Percentiles rank a stretch among this genome's conserved stretches.
Conservation (phyloP, 805 yeast species). For the Saccharomycopsis amapae region DNA sequence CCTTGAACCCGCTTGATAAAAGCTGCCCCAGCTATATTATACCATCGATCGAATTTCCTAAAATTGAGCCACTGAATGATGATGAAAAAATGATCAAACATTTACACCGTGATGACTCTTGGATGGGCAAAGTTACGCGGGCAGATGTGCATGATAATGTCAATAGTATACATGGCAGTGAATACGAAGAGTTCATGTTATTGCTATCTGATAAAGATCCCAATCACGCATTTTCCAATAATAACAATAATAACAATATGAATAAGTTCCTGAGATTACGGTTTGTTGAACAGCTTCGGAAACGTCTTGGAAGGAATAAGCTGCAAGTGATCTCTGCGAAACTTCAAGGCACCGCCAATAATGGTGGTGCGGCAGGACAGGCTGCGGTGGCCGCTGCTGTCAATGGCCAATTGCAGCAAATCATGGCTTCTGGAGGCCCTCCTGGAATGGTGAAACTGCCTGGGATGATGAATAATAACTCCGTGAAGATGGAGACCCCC, state of each 20-base stretch:
- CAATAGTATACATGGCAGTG: conserved; percentile 58
- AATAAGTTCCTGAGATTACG: conserved; percentile 79
- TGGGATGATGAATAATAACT: too few relatives aligned
- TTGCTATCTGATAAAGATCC: conserved; percentile 41
- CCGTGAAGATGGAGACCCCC: too few relatives aligned
- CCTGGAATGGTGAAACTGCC: too few relatives aligned
- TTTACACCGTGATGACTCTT: conserved; percentile 31
- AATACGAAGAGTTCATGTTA: conserved; percentile 87
- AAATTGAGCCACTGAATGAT: conserved; percentile 22
- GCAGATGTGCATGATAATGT: conserved; percentile 51
- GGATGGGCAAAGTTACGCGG: conserved; percentile 1
- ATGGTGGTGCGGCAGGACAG: too few relatives aligned
- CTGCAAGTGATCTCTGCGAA: conserved; percentile 34
- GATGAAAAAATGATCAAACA: conserved; percentile 33
- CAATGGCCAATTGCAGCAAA: too few relatives aligned
- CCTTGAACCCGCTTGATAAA: conserved; percentile 54
- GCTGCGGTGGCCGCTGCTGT: too few relatives aligned
- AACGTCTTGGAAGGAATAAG: conserved; percentile 51
- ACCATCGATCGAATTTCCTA: conserved; percentile 43
- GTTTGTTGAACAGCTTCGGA: conserved; percentile 80
- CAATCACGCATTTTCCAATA: conserved; percentile 6
- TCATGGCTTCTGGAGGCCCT: too few relatives aligned
- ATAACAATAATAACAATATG: conserved; percentile 27
- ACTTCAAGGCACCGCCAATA: too few relatives aligned
- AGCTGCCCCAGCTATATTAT: conserved; percentile 37